Base-by-base conservation (phyloP, 495 filamentous ascomycete species). In the Aspergillus bertholletiae region DNA sequence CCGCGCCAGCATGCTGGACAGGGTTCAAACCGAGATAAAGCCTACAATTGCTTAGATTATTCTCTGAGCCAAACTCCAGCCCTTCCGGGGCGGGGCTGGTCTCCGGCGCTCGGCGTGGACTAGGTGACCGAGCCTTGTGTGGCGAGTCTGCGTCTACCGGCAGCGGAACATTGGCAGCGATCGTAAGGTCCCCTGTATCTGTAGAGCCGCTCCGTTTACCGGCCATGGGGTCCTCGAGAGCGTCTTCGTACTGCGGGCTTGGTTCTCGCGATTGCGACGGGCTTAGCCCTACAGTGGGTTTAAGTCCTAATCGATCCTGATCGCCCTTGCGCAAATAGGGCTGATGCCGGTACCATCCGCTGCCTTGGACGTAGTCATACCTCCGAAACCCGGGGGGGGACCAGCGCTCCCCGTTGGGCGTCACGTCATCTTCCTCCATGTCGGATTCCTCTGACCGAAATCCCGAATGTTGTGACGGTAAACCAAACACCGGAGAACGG, bases 381-480 rank as follows among this genome's bases (percentile, higher is more conserved):
- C 74, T 71, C 68, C 81, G 67, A 45, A 74, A 80, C 3, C 80
- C 82, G 0, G 85, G 85, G 28, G 85, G 85, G 40, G 80, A 80
- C 80, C 82, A 86, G 35, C 75, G 78, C 18, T 75, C 78, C 21
- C 46, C 51, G 37, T 57, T 51, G 3, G 65, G 59, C 1, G 60
- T 64, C 12, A 73, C 69, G 15, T 76, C 73, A 7, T 69, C 70
- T 2, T 73, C 57, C 40, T 74, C 74, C 28, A 53, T 61, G 55
- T 82, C 80, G 27, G 82, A 84, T 40, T 83, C 78, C 47, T 83
- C 82, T 7, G 81, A 87, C 61, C 84, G 82, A 74, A 90, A 91
- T 40, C 86, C 89, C 44, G 87, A 91, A 73, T 89, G 87, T 65
- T 87, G 81, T 23, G 85, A 86, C 15, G 86, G 89, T 51, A 88